Conservation (phyloP, 495 filamentous ascomycete species). For the Hyphodiscus hymeniophilus region DNA sequence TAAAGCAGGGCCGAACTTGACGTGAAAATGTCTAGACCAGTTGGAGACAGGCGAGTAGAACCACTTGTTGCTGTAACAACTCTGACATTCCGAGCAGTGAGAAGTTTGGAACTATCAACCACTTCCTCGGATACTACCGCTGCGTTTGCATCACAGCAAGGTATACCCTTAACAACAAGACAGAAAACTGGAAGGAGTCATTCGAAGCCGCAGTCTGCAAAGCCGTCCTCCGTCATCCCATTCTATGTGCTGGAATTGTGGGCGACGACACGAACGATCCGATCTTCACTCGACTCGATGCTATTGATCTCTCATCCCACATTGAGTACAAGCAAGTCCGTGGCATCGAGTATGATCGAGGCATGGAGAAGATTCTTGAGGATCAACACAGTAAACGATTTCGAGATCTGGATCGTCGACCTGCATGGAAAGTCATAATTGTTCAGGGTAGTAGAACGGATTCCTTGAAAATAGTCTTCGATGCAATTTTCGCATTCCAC, state of each 20-base stretch:
- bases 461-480: slow-evolving; percentile 3
- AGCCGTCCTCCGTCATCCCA: slow-evolving; percentile 18
- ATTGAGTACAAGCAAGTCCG: slow-evolving; percentile 15
- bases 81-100: slow-evolving; percentile 4
- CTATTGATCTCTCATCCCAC: slow-evolving; percentile 15
- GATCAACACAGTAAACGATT: slow-evolving; percentile 13
- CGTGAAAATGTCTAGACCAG: slow-evolving; percentile 1
- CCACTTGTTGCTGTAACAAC: not conserved
- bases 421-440: slow-evolving; percentile 24
- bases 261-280: slow-evolving; percentile 16
- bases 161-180: no score
- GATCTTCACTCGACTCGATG: slow-evolving; percentile 15
- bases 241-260: slow-evolving; percentile 18
- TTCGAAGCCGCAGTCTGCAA: no score
- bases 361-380: slow-evolving; percentile 5
- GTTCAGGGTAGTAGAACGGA: slow-evolving; percentile 3
- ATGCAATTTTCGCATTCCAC: slow-evolving; percentile 23
- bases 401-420: slow-evolving; percentile 12
- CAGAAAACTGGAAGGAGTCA: slow-evolving; percentile 14
- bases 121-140: slow-evolving; percentile 11
- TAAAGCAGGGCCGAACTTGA: no score
- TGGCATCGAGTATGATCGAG: slow-evolving; percentile 7
- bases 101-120: slow-evolving; percentile 7
- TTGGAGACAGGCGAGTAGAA: slow-evolving; percentile 4
- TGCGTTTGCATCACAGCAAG: slow-evolving; percentile 13